Evolutionary conservation across 2,329 filamentous ascomycete genomes (phyloP).

Genomic region (Phyllosticta citriasiana): DNA sequence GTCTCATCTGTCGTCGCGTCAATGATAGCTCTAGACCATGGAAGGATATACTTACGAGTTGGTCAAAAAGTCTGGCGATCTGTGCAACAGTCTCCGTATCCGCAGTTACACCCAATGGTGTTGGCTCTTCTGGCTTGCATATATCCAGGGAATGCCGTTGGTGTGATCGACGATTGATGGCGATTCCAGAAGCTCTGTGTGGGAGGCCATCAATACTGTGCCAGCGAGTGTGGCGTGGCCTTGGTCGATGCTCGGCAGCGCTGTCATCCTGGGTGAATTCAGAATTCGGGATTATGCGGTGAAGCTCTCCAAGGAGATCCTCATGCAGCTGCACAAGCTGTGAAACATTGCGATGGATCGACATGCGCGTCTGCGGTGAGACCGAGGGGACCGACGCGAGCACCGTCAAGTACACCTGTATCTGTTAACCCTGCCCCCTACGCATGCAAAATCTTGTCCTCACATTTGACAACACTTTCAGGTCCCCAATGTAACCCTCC

Average conservation of each 20-base stretch:
- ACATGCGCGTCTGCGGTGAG: slow-evolving; percentile 54
- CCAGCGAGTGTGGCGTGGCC: slow-evolving; percentile 37
- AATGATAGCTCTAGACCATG: slow-evolving; percentile 30
- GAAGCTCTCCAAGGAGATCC: slow-evolving; percentile 65
- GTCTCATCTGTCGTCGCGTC: slow-evolving; percentile 50
- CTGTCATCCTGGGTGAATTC: slow-evolving; percentile 30
- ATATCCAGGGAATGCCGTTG: slow-evolving; percentile 38
- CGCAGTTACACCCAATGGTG: slow-evolving; percentile 31
- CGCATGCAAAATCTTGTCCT: slow-evolving; percentile 19
- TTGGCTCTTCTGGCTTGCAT: slow-evolving; percentile 29
- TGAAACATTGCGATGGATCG: slow-evolving; percentile 69
- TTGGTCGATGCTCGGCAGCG: slow-evolving; percentile 13
- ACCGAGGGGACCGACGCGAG: slow-evolving; percentile 59
- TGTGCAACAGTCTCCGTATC: slow-evolving; percentile 44
- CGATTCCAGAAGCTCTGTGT: slow-evolving; percentile 25
- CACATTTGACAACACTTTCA: slow-evolving; percentile 80
- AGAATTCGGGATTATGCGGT: slow-evolving; percentile 59
- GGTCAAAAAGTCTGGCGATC: slow-evolving; percentile 45
- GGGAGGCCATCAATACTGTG: slow-evolving; percentile 38
- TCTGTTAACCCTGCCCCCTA: not conserved
- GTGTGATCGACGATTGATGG: slow-evolving; percentile 21
- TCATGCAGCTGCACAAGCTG: slow-evolving; percentile 79
- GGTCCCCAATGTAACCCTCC: slow-evolving; percentile 76
- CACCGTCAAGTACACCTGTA: slow-evolving; percentile 42
- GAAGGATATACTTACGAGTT: slow-evolving; percentile 33